Base-by-base conservation (phyloP, 352 stramenopile species). In the Phytophthora ramorum region DNA sequence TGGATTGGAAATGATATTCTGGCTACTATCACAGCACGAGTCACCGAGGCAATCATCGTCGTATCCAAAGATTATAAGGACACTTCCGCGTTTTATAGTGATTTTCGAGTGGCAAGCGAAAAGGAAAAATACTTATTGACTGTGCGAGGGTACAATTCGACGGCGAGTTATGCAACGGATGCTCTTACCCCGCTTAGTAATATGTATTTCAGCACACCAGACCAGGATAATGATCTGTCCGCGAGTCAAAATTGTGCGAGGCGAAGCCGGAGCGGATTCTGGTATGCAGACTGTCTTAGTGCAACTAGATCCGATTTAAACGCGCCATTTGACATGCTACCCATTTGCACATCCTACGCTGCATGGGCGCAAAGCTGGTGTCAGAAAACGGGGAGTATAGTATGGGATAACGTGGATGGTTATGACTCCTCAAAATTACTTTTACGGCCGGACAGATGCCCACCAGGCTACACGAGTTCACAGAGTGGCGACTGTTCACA, bases 1-100 rank as follows among this genome's bases (percentile, higher is more conserved):
- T 90, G 75, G 74, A 64, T 90, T n/a, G 81, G 81, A 22, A 90
- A 90, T 55, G 60, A 71, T 3, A 19, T 77, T 9, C 45, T 90
- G 17, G 66, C 74, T 6, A 22, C 57, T 1, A 74, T 85, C 35
- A 85, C 81, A 16, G 64, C 48, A 13, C 58, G 66, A 19, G 17
- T 55, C 17, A 82, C 71, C 1, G 69, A 90, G 52, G 79, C 78
- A 13, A 78, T 83, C 48, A 40, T 90, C 7, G 69, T 88, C 8
- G 56, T 87, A n/a, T 87, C 78, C 2, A 88, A 87, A 54, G 63
- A 70, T 30, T 69, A 76, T 38, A 47, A 76, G 13, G 76, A 73
- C 7, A 78, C 58, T 20, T 78, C 71, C 0, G 81, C 78, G 1
- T 63, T 71, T 32, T 90, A 90, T 40, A 59, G 62, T 22, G 58